Percentiles rank a stretch among this genome's conserved stretches.
phyloP scores from a whole-genome alignment of 306 rosid genomes.

The Sechiopsis laciniata region DNA sequence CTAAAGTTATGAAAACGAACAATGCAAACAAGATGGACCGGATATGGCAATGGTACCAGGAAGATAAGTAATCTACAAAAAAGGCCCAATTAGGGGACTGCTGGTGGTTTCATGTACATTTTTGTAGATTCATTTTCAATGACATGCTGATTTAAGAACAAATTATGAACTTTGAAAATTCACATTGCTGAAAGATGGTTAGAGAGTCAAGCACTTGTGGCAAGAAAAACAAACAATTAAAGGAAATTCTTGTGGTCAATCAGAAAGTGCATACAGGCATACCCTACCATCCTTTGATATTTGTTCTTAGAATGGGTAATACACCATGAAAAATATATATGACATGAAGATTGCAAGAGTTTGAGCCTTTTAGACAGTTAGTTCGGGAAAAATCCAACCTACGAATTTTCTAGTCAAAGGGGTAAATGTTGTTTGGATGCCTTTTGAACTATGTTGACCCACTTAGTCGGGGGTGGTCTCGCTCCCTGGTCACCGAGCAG shows the following conservation, averaged over 20 bases:
- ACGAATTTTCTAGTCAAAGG: too few relatives aligned
- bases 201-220: not conserved
- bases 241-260: not conserved
- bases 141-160: too few relatives aligned
- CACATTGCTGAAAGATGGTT: not conserved
- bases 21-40: constrained; percentile 3
- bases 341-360: not conserved
- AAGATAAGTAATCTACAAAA: not conserved
- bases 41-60: not conserved
- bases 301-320: not conserved
- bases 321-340: not conserved
- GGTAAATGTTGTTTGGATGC: too few relatives aligned
- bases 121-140: too few relatives aligned
- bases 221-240: not conserved
- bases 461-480: too few relatives aligned
- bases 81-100: not conserved
- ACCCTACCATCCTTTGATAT: not conserved
- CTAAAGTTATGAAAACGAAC: not conserved
- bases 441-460: too few relatives aligned
- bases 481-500: too few relatives aligned
- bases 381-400: too few relatives aligned
- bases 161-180: not conserved
- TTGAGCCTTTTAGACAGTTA: not conserved
- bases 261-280: not conserved
- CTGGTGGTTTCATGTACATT: not conserved